Base-by-base conservation (phyloP, 1,139 yeast species). In the Schwanniomyces etchellsii region DNA sequence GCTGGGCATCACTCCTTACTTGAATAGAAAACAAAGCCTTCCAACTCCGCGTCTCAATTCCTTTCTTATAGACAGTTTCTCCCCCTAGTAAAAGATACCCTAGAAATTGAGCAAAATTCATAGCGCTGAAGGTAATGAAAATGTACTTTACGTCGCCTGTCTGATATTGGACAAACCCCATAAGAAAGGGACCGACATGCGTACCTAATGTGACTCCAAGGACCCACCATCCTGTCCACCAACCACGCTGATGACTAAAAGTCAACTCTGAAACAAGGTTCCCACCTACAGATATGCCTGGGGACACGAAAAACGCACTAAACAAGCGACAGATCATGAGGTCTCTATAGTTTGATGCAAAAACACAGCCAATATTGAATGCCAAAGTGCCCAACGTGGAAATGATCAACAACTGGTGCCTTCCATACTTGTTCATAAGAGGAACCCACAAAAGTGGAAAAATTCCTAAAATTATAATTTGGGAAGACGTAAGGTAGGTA, bases 201-300 rank as follows among this genome's bases (percentile, higher is more conserved):
- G 51, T 47, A 13, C 52, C 52, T 18, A 47, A 35, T 15, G 44
- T 45, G 5, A 45, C 43, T 25, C 38, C 35, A 10, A 47, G 28
- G n/a, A 43, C 44, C 52, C 52, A 47, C 31, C 42, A 37, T 5
- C 52, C 52, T n/a, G 45, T 39, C 27, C 50, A 29, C 14, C 46
- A 42, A 15, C 48, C 51, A 30, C 51, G 29, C 30, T 47, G 51
- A 28, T 47, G 47, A 28, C 46, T 39, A 34, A 47, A 47, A 5
- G 49, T 44, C 5, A 44, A 29, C 26, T 47, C 50, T 23, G 34
- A 27, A 3, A 47, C 52, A 21, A 47, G 39, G 3, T 40, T 32
- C 5, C 47, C 51, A 6, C 52, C 52, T 5, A 42, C 43, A 3
- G 52, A 44, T 3, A 44, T 35, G 5, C 43, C 48, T 5, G 52